Evolutionary conservation across 2,329 filamentous ascomycete species (phyloP).

Genomic region (Pseudogymnoascus sp.): DNA sequence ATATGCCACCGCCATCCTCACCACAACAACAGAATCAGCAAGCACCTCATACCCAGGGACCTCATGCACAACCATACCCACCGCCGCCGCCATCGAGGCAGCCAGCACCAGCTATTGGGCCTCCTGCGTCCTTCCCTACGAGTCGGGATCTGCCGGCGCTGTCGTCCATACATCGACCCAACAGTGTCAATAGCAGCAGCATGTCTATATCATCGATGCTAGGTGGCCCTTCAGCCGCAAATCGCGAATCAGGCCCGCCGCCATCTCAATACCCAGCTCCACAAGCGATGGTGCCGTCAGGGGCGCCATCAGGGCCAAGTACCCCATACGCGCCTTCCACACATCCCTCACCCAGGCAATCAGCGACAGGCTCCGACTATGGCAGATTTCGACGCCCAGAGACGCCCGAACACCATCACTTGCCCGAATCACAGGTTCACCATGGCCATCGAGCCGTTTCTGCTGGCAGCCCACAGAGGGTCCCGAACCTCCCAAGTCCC

Average conservation of each 20-base stretch:
- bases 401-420: constrained; percentile 61
- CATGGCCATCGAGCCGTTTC: constrained; percentile 32
- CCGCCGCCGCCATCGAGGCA: constrained; percentile 30
- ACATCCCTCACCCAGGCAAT: constrained; percentile 31
- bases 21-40: constrained; percentile 36
- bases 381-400: constrained; percentile 58
- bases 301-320: constrained; percentile 19
- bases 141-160: constrained; percentile 49
- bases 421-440: constrained; percentile 38
- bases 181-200: constrained; percentile 41
- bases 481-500: constrained; percentile 42
- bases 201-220: constrained; percentile 72
- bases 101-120: constrained; percentile 34
- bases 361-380: constrained; percentile 48
- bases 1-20: constrained; percentile 44
- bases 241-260: constrained; percentile 38
- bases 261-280: constrained; percentile 42
- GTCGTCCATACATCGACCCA: constrained; percentile 43
- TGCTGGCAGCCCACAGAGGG: constrained; percentile 33
- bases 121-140: constrained; percentile 36
- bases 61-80: constrained; percentile 28
- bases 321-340: constrained; percentile 34
- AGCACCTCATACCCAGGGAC: constrained; percentile 36
- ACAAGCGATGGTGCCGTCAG: constrained; percentile 26
- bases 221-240: constrained; percentile 43